Conservation (phyloP, 495 filamentous ascomycete genomes). For the Talaromyces liani region DNA sequence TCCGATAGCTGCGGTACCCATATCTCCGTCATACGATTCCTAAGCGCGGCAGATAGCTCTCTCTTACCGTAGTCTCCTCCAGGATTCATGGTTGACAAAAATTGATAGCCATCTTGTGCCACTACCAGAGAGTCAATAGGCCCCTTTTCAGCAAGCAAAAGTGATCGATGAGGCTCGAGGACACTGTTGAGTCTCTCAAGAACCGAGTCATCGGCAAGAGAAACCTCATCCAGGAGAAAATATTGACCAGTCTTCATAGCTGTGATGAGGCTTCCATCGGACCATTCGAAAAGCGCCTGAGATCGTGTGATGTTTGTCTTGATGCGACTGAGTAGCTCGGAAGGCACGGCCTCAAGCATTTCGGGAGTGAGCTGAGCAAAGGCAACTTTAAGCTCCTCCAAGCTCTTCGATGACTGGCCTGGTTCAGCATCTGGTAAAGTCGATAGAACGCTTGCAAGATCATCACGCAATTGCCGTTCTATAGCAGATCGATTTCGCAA, state of each 20-base stretch:
- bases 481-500: conserved; percentile 74
- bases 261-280: conserved; percentile 86
- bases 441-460: conserved; percentile 46
- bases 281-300: conserved; percentile 93
- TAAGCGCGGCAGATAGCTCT: conserved; percentile 88
- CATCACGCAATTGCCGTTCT: conserved; percentile 53
- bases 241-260: conserved; percentile 86
- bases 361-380: conserved; percentile 35
- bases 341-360: conserved; percentile 33
- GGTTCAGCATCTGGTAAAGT: conserved; percentile 18
- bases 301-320: conserved; percentile 50
- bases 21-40: conserved; percentile 97
- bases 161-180: conserved; percentile 77
- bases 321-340: conserved; percentile 48
- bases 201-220: conserved; percentile 94
- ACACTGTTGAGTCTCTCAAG: conserved; percentile 95
- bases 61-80: conserved; percentile 97
- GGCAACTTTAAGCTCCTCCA: conserved; percentile 38
- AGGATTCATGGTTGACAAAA: conserved; percentile 98
- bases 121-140: conserved; percentile 68
- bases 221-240: conserved; percentile 97
- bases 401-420: conserved; percentile 22
- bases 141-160: conserved; percentile 92
- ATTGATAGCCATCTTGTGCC: conserved; percentile 82
- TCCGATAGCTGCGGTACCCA: conserved; percentile 86